Evolutionary conservation across 139 green algal genomes (phyloP).

Genomic region (Chlamydomonas asymmetrica): DNA sequence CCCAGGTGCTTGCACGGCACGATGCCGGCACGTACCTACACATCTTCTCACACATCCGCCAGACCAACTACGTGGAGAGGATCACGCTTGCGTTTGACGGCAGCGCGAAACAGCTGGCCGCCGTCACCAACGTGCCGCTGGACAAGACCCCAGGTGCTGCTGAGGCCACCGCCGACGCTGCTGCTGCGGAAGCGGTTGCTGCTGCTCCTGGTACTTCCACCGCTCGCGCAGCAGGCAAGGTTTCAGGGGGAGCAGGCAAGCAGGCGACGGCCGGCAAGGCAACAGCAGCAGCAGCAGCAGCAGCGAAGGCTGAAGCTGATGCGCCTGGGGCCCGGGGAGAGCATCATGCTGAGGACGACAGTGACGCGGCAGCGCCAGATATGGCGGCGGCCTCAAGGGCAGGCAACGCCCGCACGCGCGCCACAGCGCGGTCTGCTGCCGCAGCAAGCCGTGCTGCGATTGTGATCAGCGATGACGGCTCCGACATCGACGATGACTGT

Average conservation of each 20-base stretch:
- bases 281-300: not conserved
- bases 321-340: not conserved
- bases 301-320: not conserved
- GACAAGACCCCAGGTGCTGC: not conserved
- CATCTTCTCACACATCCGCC: conserved; percentile 36
- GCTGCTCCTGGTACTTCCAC: not conserved
- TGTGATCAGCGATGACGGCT: not conserved
- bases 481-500: too few relatives aligned
- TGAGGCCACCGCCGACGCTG: not conserved
- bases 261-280: too few relatives aligned
- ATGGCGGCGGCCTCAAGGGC: not conserved
- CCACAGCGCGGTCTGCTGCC: too few relatives aligned
- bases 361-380: too few relatives aligned
- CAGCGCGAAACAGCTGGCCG: not conserved
- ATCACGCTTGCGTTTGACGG: conserved; percentile 9
- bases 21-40: conserved; percentile 31
- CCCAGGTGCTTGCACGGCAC: conserved; percentile 12
- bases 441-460: not conserved
- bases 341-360: not conserved
- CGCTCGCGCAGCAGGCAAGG: not conserved
- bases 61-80: conserved; percentile 31
- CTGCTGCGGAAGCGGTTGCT: not conserved
- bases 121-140: not conserved
- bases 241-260: not conserved
- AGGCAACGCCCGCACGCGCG: not conserved